These are phyloP conservation scores for Pneumocystis murina DNA, from an alignment of 1,139 yeast genomes.

Conservation along the genomic window DNA sequence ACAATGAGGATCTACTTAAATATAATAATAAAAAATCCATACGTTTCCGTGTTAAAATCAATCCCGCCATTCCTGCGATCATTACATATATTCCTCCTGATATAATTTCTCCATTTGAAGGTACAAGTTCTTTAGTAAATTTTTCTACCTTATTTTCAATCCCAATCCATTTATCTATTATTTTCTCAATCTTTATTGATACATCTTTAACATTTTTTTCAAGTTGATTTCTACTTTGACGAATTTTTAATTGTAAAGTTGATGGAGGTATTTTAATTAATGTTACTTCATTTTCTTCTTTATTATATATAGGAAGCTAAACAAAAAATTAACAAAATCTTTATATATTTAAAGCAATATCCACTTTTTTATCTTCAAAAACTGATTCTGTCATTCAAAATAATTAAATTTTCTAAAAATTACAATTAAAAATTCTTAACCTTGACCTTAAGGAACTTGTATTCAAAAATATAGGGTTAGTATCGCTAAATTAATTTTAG, in stretches of 20 bases:
- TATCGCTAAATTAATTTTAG: too few species aligned
- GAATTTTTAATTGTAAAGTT: not conserved
- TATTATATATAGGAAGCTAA: not conserved
- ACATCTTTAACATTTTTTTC: not conserved
- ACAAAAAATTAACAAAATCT: not conserved
- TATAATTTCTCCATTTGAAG: slow-evolving; percentile 6
- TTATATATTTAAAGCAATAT: not conserved
- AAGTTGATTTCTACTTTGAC: not conserved
- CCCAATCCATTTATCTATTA: slow-evolving; percentile 6
- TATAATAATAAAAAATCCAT: not conserved
- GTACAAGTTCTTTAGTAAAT: slow-evolving; percentile 6
- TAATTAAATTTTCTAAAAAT: too few species aligned
- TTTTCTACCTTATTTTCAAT: slow-evolving; percentile 7
- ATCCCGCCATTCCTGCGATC: slow-evolving; percentile 10
- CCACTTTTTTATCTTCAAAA: not conserved
- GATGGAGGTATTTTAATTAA: not conserved
- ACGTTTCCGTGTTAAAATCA: slow-evolving; percentile 10
- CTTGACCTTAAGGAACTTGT: not conserved
- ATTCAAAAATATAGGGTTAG: too few species aligned
- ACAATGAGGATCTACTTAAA: not conserved
- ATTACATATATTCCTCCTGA: slow-evolving; percentile 12
- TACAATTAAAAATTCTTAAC: not conserved
- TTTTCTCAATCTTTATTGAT: not conserved
- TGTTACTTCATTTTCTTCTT: not conserved
- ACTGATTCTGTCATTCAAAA: not conserved